Conservation (phyloP, 768 basidiomycete genomes). For the Imleria badia region DNA sequence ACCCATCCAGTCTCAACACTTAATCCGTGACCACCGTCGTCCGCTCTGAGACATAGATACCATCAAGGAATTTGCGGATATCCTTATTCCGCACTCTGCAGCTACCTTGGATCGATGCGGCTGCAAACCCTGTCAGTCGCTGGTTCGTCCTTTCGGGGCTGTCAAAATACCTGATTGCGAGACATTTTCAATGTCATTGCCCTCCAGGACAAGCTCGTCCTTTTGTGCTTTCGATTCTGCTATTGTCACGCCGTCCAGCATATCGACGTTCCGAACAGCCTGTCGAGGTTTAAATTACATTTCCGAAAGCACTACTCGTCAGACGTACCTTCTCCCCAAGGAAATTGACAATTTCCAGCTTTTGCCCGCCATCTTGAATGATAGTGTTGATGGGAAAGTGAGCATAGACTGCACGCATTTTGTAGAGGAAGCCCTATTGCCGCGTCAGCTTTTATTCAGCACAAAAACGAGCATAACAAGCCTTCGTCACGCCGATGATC, state of each 20-base stretch:
- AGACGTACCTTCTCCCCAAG: constrained; percentile 82
- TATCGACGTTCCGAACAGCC: constrained; percentile 89
- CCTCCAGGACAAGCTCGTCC: constrained; percentile 92
- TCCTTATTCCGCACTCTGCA: constrained; percentile 99
- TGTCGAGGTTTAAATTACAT: constrained; percentile 29
- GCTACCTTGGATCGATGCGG: constrained; percentile 94
- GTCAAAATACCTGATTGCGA: constrained; percentile 81
- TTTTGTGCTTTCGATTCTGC: constrained; percentile 89
- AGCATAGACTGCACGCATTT: constrained; percentile 99
- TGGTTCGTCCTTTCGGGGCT: background rate
- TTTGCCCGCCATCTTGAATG: constrained; percentile 70
- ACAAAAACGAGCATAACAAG: constrained; percentile 24
- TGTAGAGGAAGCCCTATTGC: constrained; percentile 93
- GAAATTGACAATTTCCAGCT: constrained; percentile 93
- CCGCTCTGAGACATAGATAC: constrained; percentile 88
- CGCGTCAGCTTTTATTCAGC: constrained; percentile 4
- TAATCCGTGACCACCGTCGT: constrained; percentile 55
- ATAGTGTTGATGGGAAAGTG: constrained; percentile 99
- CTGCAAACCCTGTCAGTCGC: constrained; percentile 37
- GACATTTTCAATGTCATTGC: constrained; percentile 95
- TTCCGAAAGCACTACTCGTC: background rate
- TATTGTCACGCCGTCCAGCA: constrained; percentile 86
- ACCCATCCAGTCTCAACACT: constrained; percentile 6
- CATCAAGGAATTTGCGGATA: constrained; percentile 98
- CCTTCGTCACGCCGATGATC: constrained; percentile 97